Evolutionary conservation across 495 filamentous ascomycete genomes (phyloP).

Genomic region (Xylaria flabelliformis): DNA sequence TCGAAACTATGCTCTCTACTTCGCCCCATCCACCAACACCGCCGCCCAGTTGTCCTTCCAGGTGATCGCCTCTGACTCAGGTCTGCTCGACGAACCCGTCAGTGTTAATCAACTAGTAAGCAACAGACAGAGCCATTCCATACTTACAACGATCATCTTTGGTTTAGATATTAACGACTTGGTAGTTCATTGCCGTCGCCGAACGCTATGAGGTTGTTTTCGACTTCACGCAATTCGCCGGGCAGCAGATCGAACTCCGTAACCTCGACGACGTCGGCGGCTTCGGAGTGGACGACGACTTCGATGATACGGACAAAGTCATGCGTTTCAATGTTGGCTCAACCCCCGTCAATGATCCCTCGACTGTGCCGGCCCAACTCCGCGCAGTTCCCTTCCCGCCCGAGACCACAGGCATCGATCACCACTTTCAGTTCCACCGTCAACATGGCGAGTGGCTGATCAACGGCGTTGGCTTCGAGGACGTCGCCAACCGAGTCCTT

Average conservation of each 20-base stretch:
- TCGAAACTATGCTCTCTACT: slow-evolving; percentile 55
- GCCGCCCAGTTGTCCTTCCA: slow-evolving; percentile 48
- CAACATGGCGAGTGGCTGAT: slow-evolving; percentile 47
- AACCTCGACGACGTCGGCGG: slow-evolving; percentile 51
- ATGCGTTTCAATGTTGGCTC: slow-evolving; percentile 60
- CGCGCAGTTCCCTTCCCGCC: slow-evolving; percentile 44
- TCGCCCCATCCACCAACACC: slow-evolving; percentile 38
- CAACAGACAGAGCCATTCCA: neutral
- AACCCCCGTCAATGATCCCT: slow-evolving; percentile 45
- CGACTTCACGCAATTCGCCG: slow-evolving; percentile 56
- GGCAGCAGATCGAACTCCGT: slow-evolving; percentile 56
- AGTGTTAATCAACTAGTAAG: slow-evolving; percentile 12
- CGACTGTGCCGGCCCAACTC: slow-evolving; percentile 32
- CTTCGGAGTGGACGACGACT: slow-evolving; percentile 53
- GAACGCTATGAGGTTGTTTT: slow-evolving; percentile 63
- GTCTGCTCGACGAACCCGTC: slow-evolving; percentile 50
- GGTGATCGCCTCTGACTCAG: slow-evolving; percentile 60
- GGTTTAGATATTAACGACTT: slow-evolving; percentile 26
- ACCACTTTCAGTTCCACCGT: slow-evolving; percentile 48
- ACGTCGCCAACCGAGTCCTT: slow-evolving; percentile 59
- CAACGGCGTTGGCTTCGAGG: slow-evolving; percentile 59
- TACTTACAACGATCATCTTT: no score
- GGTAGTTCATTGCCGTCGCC: slow-evolving; percentile 57
- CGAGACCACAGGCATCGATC: slow-evolving; percentile 43
- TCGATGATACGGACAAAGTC: slow-evolving; percentile 55